Evolutionary conservation across 2,329 filamentous ascomycete species (phyloP).

Genomic region (Pyricularia sp.): DNA sequence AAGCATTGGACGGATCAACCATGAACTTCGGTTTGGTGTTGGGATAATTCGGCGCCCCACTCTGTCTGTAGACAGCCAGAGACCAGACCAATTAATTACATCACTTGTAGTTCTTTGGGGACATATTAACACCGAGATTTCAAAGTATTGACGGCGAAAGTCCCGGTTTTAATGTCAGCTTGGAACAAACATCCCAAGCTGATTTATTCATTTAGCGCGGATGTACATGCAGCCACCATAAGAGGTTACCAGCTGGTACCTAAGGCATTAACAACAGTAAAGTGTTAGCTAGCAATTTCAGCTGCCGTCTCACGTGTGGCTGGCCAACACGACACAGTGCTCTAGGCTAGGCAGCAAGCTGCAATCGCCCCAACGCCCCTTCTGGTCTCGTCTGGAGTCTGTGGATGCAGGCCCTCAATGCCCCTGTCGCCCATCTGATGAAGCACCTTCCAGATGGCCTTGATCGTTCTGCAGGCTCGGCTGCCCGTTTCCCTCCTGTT

Average conservation of each 20-base stretch:
- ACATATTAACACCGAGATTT: no score
- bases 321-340: background rate
- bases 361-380: background rate
- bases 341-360: conserved; percentile 1
- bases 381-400: background rate
- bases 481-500: conserved; percentile 3
- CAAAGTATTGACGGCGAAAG: no score
- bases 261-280: background rate
- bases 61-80: background rate
- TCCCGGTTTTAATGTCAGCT: no score
- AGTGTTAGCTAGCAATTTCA: background rate
- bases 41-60: background rate
- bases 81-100: background rate
- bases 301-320: background rate
- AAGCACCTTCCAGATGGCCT: background rate
- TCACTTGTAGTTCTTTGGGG: no score
- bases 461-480: conserved; percentile 4
- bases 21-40: background rate
- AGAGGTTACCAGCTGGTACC: no score
- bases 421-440: background rate
- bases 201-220: no score
- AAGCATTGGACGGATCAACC: background rate
- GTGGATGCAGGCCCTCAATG: background rate
- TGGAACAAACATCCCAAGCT: no score
- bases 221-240: no score